Conservation (phyloP, 805 yeast genomes). For the Ogataea minuta region DNA sequence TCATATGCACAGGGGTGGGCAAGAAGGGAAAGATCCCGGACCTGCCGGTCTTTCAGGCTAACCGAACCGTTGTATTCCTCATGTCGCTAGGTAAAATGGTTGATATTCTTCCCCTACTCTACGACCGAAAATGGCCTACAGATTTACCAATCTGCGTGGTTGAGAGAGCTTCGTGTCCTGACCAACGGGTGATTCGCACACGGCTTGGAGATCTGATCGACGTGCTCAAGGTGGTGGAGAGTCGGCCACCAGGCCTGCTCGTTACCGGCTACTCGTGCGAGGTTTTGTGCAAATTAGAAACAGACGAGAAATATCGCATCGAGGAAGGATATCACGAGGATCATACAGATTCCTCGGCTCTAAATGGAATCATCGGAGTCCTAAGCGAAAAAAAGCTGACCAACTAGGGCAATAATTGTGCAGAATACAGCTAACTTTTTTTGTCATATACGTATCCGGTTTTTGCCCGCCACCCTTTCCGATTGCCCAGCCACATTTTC, state of each 20-base stretch:
- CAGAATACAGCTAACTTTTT: not conserved
- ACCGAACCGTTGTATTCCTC: slow-evolving; percentile 81
- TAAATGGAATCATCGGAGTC: slow-evolving; percentile 4
- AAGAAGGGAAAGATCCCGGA: slow-evolving; percentile 78
- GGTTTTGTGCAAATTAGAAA: slow-evolving; percentile 23
- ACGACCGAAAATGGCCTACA: slow-evolving; percentile 60
- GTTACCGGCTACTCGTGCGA: slow-evolving; percentile 77
- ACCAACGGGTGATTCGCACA: slow-evolving; percentile 82
- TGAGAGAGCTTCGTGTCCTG: slow-evolving; percentile 92
- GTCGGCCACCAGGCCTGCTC: slow-evolving; percentile 89
- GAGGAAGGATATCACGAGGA: slow-evolving; percentile 26
- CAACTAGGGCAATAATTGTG: not conserved
- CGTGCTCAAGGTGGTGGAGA: slow-evolving; percentile 74
- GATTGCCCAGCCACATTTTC: not conserved
- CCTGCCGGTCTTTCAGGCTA: slow-evolving; percentile 66
- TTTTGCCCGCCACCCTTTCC: not conserved
- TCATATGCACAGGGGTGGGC: slow-evolving; percentile 94
- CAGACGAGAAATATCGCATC: slow-evolving; percentile 22
- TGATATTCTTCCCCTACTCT: slow-evolving; percentile 49
- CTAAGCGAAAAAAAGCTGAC: not conserved
- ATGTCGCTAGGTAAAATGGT: slow-evolving; percentile 84
- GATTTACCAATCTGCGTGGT: slow-evolving; percentile 78
- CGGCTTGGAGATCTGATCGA: slow-evolving; percentile 61
- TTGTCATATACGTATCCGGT: not conserved
- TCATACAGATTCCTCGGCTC: slow-evolving; percentile 1